phyloP scores from a whole-genome alignment of 1,284 basidiomycete species.

The Heterobasidion parviporum region DNA sequence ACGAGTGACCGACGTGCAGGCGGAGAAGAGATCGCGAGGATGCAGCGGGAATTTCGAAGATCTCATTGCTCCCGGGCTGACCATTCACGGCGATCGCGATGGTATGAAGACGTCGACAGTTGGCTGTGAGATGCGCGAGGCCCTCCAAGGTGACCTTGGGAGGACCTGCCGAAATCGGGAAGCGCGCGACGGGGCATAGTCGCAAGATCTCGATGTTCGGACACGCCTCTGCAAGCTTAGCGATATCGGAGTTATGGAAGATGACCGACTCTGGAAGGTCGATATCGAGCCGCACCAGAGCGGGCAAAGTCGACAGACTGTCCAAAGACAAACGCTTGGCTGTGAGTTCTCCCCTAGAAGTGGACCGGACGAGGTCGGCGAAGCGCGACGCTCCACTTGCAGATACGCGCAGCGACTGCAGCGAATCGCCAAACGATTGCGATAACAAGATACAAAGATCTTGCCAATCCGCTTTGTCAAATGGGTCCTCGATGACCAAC shows the following conservation, averaged over 20 bases:
- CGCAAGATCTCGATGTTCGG: constrained; percentile 58
- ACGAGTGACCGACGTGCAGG: constrained; percentile 67
- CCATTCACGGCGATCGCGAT: constrained; percentile 59
- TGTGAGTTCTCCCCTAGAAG: constrained; percentile 39
- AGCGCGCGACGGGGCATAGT: constrained; percentile 59
- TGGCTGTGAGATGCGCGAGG: constrained; percentile 46
- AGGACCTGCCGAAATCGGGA: constrained; percentile 40
- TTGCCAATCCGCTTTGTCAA: constrained; percentile 63
- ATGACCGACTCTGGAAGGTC: constrained; percentile 68
- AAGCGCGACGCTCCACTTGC: constrained; percentile 58
- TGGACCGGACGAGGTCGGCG: constrained; percentile 57
- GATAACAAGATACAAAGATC: constrained; percentile 54
- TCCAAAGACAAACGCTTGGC: constrained; percentile 49
- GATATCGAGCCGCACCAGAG: constrained; percentile 52
- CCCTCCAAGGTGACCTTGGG: constrained; percentile 51
- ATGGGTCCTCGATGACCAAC: constrained; percentile 68
- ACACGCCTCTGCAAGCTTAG: constrained; percentile 46
- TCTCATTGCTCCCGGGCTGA: constrained; percentile 27
- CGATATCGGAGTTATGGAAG: constrained; percentile 52
- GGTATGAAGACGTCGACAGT: constrained; percentile 54
- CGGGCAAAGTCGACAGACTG: constrained; percentile 43
- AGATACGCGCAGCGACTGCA: constrained; percentile 51
- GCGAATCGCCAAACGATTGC: constrained; percentile 48
- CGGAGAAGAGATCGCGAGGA: constrained; percentile 59
- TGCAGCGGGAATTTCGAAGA: constrained; percentile 33